These are phyloP conservation scores for Porogramme epimiltina DNA, from an alignment of 1,284 basidiomycete species.

Conservation along the genomic window DNA sequence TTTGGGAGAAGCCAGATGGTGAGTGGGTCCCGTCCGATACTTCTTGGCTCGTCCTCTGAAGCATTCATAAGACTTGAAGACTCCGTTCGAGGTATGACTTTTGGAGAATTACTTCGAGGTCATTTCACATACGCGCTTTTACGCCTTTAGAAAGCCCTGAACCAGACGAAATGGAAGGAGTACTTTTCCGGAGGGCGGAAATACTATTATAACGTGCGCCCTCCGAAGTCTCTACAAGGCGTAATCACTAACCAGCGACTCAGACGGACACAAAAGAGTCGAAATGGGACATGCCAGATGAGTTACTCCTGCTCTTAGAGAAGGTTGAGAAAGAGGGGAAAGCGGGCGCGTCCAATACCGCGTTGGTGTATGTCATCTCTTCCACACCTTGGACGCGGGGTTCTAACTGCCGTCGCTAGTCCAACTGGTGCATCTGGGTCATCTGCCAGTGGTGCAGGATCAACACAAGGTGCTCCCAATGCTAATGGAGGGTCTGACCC, in stretches of 20 bases:
- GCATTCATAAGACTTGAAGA: slow-evolving; percentile 64
- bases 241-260: neutral
- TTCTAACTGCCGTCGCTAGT: no score
- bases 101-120: neutral
- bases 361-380: slow-evolving; percentile 27
- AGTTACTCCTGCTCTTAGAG: slow-evolving; percentile 78
- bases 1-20: slow-evolving; percentile 90
- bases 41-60: neutral
- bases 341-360: slow-evolving; percentile 32
- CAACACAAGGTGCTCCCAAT: slow-evolving; percentile 35
- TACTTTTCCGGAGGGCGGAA: slow-evolving; percentile 88
- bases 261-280: slow-evolving; percentile 84
- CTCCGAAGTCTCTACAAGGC: neutral
- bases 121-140: neutral
- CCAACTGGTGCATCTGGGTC: slow-evolving; percentile 21
- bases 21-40: slow-evolving; percentile 20
- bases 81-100: slow-evolving; percentile 76
- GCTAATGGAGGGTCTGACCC: slow-evolving; percentile 35
- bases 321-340: slow-evolving; percentile 78
- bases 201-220: slow-evolving; percentile 87
- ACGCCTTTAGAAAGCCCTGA: slow-evolving; percentile 78
- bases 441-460: slow-evolving; percentile 20
- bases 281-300: slow-evolving; percentile 96
- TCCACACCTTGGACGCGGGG: no score
- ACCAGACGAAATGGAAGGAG: slow-evolving; percentile 90